Conservation (phyloP, 306 rosid species). For the Pyrus betulifolia region DNA sequence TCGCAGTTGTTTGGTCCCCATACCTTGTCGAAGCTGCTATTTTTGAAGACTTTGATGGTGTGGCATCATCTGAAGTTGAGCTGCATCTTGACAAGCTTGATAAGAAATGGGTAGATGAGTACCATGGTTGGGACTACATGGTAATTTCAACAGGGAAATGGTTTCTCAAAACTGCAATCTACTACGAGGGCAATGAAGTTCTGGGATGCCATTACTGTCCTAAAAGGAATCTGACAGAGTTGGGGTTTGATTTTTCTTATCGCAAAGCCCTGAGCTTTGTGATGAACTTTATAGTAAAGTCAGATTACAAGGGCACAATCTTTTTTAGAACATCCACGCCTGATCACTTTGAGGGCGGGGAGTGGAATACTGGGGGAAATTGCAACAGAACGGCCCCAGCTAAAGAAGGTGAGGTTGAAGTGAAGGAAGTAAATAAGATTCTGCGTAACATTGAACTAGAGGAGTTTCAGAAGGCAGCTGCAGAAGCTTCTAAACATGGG, state of each 20-base stretch:
- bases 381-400: constrained; percentile 67
- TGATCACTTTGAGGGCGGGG: constrained; percentile 92
- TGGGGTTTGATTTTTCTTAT: constrained; percentile 77
- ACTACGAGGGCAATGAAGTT: constrained; percentile 58
- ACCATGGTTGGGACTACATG: constrained; percentile 53
- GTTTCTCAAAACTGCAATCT: constrained; percentile 86
- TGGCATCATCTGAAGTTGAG: constrained; percentile 85
- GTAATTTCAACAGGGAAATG: constrained; percentile 87
- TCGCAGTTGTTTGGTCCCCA: constrained; percentile 80
- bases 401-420: constrained; percentile 66
- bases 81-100: constrained; percentile 69
- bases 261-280: constrained; percentile 65
- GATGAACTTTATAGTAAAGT: constrained; percentile 46
- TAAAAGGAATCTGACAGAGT: constrained; percentile 50
- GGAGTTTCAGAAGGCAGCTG: constrained; percentile 49
- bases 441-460: constrained; percentile 63
- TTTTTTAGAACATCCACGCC: constrained; percentile 84
- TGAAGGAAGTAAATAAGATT: constrained; percentile 43
- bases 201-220: constrained; percentile 85
- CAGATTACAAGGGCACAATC: constrained; percentile 72
- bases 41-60: constrained; percentile 80
- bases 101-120: constrained; percentile 54
- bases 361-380: constrained; percentile 87
- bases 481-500: constrained; percentile 47
- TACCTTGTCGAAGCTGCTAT: constrained; percentile 80